These are phyloP conservation scores for Morella rubra DNA, from an alignment of 306 rosid species.

Conservation along the genomic window DNA sequence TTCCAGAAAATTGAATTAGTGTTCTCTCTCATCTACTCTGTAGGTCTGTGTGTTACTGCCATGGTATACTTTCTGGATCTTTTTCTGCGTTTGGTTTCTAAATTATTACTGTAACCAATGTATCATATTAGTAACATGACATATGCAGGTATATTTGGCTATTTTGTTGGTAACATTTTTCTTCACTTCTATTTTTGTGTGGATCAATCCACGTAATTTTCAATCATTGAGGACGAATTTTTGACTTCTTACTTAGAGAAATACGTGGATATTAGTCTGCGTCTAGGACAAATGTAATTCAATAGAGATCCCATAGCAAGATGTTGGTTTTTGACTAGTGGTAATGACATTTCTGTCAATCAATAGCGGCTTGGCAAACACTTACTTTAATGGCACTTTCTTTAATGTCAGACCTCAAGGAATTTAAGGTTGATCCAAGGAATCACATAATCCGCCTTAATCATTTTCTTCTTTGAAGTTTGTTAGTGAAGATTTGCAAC, in stretches of 20 bases:
- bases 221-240: neutral
- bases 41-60: neutral
- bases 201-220: neutral
- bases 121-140: neutral
- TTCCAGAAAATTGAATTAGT: neutral
- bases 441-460: neutral
- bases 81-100: neutral
- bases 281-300: neutral
- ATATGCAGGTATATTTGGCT: neutral
- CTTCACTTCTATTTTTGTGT: neutral
- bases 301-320: neutral
- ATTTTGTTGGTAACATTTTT: neutral
- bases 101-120: neutral
- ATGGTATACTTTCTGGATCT: neutral
- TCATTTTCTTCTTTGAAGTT: neutral
- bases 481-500: neutral
- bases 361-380: neutral
- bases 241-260: neutral
- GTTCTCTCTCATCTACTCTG: too few relatives aligned
- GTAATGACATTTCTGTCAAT: neutral
- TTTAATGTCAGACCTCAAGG: neutral
- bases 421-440: neutral
- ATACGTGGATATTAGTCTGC: neutral
- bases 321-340: neutral
- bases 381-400: neutral